Evolutionary conservation across 202 grass and related monocot species (phyloP).

Genomic region (Bolboschoenoplectus hybrid): DNA sequence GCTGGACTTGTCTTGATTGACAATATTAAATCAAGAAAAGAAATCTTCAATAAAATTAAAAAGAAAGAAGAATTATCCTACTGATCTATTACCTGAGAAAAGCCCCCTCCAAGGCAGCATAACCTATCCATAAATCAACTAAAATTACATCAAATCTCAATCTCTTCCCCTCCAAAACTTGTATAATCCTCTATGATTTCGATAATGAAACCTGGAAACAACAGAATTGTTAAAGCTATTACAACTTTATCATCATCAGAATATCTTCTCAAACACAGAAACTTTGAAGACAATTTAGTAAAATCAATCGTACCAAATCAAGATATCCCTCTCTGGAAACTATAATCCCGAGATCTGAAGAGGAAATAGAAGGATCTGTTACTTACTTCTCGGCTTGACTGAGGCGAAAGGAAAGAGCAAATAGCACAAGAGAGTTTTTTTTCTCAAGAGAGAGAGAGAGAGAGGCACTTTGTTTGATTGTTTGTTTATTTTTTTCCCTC

Average conservation of each 20-base stretch:
- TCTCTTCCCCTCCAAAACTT: neutral
- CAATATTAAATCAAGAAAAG: neutral
- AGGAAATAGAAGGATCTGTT: neutral
- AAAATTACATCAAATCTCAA: slow-evolving; percentile 19
- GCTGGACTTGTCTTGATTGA: neutral
- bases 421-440: too few relatives aligned
- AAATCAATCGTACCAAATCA: slow-evolving; percentile 1
- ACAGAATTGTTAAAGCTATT: neutral
- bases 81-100: slow-evolving; percentile 14
- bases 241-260: neutral
- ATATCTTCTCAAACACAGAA: neutral
- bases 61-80: neutral
- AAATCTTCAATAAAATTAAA: neutral
- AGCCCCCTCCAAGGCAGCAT: slow-evolving; percentile 16
- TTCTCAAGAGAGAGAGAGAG: neutral
- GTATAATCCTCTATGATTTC: neutral
- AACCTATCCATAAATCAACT: slow-evolving; percentile 11
- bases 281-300: neutral
- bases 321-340: neutral
- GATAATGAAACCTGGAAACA: slow-evolving; percentile 1
- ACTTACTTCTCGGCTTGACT: too few relatives aligned
- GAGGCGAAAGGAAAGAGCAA: too few relatives aligned
- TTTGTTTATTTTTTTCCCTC: too few relatives aligned
- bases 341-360: neutral
- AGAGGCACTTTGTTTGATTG: neutral